Base-by-base conservation (phyloP, 495 filamentous ascomycete species). In the Margaritispora aquatica region DNA sequence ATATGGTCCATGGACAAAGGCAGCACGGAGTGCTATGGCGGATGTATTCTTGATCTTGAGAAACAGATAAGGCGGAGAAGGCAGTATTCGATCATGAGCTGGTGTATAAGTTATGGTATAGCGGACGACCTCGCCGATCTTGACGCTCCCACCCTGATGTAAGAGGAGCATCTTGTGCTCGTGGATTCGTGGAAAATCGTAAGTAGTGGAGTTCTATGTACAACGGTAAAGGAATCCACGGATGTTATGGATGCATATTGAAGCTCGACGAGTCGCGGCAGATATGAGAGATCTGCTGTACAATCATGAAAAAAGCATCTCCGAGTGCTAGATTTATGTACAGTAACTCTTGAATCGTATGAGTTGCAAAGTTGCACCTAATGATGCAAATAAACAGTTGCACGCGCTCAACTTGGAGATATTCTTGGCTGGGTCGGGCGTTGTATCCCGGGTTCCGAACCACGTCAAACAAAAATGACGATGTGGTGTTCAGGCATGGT, bases 31-130 rank as follows among this genome's bases (percentile, higher is more conserved):
- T 2, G 94, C 86, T 58, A 93, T 88, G 15, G 92, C 85, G 21
- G 89, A 92, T n/a, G 88, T 89, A 66, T 98, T 98, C 66, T 87
- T 91, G 69, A 98, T 84, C 60, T 87, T 88, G 41, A 98, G 83
- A 70, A 91, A 80, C 27, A 98, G 81, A 58, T 83, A 73, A 47
- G 83, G 71, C 9, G 93, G 93, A 22, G 88, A 82, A 1, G 94
- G 95, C 7, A 92, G 83, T 63, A 96, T 91, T 57, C 86, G 88
- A 71, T 97, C 94, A 52, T 80, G 74, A 20, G 88, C 82, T n/a
- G 94, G 93, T 1, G 87, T 92, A 71, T 98, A 98, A 10, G 90
- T 97, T 26, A 97, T 73, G 11, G 92, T 97, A 71, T 96, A 98
- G 66, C 79, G 86, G 51, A 96, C 83, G 31, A 97, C 85, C 71